Base-by-base conservation (phyloP, 192 early-diverging fungal species). In the Podila clonocystis region DNA sequence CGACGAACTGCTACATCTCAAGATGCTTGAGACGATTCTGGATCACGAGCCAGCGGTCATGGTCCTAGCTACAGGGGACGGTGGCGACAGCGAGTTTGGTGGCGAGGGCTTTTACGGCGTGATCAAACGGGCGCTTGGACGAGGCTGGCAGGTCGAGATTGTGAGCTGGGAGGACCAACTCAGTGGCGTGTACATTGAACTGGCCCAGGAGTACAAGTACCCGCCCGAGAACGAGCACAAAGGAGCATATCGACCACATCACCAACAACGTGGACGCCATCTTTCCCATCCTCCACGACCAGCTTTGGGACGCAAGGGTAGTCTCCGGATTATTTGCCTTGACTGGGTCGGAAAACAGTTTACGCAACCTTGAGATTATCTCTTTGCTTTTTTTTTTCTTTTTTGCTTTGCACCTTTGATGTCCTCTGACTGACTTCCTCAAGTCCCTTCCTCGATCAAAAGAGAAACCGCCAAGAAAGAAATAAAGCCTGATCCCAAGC, bases 121-220 rank as follows among this genome's bases (percentile, higher is more conserved):
- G 1, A 63, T 84, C 22, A 74, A 74, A 17, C 83, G 72, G 12
- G 85, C 85, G 0, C 75, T 86, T 3, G 65, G 82, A 11, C 60
- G 83, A 31, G 85, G 85, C 12, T 86, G 85, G 85, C 78, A 79
- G 31, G 83, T 86, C 30, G 85, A 86, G 64, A 34, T 86, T 15
- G 75, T 86, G 33, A 84, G 83, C 58, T 86, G 85, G 85, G 72
- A 86, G 63, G 79, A 75, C 19, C 85, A 82, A 24, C 55, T 86
- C 31, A 86, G 85, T 15, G 70, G 74, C 5, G 67, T 64, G 0
- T 83, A 76, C 15, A n/a, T 83, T 15, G 74, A 83, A 2, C 15
- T 80, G 38, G 77, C 71, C 38, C 65, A 59, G 1, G 77, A 80
- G 48, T 80, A 80, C 41, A 70, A 66, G 15, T 80, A 73, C 33